Evolutionary conservation across 2,329 filamentous ascomycete genomes (phyloP).

Genomic region (Colletotrichum abscissum): DNA sequence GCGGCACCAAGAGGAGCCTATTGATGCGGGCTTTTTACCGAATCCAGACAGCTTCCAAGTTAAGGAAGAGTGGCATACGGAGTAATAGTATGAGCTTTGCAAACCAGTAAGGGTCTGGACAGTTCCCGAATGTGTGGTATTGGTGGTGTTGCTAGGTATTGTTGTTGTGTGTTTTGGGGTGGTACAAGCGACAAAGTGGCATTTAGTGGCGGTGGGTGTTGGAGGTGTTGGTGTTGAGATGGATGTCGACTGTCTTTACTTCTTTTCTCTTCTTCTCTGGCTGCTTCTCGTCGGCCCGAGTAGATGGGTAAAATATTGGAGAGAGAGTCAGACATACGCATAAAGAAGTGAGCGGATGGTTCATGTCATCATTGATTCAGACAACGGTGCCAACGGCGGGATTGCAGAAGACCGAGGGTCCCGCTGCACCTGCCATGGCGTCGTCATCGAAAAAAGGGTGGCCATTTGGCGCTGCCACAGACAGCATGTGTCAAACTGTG

Average conservation of each 20-base stretch:
- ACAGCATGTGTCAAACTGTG: background rate
- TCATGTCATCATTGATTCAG: slow-evolving; percentile 8
- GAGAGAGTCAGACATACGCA: background rate
- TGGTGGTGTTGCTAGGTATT: background rate
- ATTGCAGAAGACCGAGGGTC: slow-evolving; percentile 6
- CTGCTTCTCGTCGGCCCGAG: background rate
- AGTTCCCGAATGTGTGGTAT: background rate
- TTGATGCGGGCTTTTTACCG: slow-evolving; percentile 8
- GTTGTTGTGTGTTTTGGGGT: background rate
- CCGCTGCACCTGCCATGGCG: slow-evolving; percentile 12
- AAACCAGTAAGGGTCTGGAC: background rate
- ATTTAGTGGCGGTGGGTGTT: background rate
- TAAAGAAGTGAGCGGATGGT: background rate
- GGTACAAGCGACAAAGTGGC: background rate
- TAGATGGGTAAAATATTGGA: background rate
- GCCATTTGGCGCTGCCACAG: background rate
- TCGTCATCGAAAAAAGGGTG: slow-evolving; percentile 25
- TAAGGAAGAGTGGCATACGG: background rate
- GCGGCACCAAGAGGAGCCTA: background rate
- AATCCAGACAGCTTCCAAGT: slow-evolving; percentile 13
- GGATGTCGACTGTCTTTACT: background rate
- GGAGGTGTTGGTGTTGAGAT: background rate
- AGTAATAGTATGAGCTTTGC: background rate
- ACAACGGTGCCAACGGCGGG: background rate
- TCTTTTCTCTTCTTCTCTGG: background rate